Evolutionary conservation across 2,329 filamentous ascomycete genomes (phyloP).

Genomic region (Exophiala lecanii-corni): DNA sequence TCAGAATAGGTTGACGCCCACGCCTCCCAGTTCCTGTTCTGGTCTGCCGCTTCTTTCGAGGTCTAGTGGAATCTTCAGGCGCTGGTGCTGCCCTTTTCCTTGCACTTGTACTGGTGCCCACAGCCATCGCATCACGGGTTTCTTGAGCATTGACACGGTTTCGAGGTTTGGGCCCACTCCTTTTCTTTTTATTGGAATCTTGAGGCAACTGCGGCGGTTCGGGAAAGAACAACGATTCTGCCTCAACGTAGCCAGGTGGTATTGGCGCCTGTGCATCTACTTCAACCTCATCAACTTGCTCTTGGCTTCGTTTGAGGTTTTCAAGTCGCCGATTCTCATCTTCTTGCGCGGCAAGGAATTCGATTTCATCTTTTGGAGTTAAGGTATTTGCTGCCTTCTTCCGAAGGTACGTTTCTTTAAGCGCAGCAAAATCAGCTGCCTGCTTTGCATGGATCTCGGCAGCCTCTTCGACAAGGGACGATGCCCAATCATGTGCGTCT

Average conservation of each 20-base stretch:
- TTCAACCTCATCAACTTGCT: not conserved
- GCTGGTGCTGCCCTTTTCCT: conserved; percentile 11
- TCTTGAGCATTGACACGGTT: conserved; percentile 14
- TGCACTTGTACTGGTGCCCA: conserved; percentile 6
- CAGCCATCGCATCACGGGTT: conserved; percentile 13
- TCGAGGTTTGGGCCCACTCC: conserved; percentile 9
- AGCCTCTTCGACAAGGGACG: conserved; percentile 4
- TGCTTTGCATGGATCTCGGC: not conserved
- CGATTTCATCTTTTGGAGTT: conserved; percentile 15
- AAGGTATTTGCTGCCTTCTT: conserved; percentile 5
- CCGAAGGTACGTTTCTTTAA: conserved; percentile 12
- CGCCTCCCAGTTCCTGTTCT: not conserved
- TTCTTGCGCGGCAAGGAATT: conserved; percentile 11
- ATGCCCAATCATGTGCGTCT: conserved; percentile 14
- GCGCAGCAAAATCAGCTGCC: conserved; percentile 8
- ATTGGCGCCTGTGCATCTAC: not conserved
- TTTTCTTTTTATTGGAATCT: conserved; percentile 3
- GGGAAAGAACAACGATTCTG: conserved; percentile 19
- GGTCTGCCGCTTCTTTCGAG: conserved; percentile 8
- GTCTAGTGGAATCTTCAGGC: not conserved
- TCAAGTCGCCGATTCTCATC: conserved; percentile 15
- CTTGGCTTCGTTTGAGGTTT: conserved; percentile 13
- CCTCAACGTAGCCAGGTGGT: no score
- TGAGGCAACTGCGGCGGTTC: not conserved
- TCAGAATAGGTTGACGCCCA: conserved; percentile 12